Evolutionary conservation across 257 asterid species (phyloP), one percentile per base, ranked within the genome.

Genomic region (Gynochthodes officinalis): DNA sequence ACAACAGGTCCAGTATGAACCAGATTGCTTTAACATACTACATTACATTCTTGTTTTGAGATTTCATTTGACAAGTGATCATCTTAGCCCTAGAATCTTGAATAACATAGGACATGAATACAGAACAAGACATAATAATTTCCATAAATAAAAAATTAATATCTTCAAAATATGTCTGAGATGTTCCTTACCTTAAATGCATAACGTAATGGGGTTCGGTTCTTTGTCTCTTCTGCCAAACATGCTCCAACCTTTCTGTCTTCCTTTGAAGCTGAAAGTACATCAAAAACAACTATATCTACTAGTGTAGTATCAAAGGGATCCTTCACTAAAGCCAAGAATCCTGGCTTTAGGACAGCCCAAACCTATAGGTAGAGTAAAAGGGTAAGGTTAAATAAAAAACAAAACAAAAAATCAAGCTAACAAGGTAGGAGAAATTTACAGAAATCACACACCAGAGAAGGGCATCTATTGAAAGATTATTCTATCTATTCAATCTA

Each of bases 261-360:
- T 37, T 73, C 79, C 69, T 80, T 77, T 72, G 94, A 82, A 71
- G 85, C 50, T 2, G 83, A 89, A 46, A 82, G 86, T 76, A 86
- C 82, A 78, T 93, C 92, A 72, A 93, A 87, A 70, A 93, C 81
- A 69, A 86, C 75, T 81, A 93, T 90, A 78, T 93, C 98, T 67
- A 90, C 81, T 63, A 85, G 92, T 85, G 84, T 88, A 73, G 84
- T 60, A 67, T 87, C 92, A 72, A 84, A 88, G 75, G 92, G 97
- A 81, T 91, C 84, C 82, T 82, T 87, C 80, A 93, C 89, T 77
- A 93, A 84, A 69, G 96, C 97, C 85, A 93, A 77, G 92, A 86
- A 93, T 62, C 97, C 96, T 67, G 94, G 94, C 82, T 91, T 93
- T 76, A 91, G 80, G 65, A 93, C 92, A 69, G 91, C 93, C 98